Evolutionary conservation across 208 protist species (phyloP), one percentile per base, ranked within the genome.

Genomic region (Crithidia sp.): DNA sequence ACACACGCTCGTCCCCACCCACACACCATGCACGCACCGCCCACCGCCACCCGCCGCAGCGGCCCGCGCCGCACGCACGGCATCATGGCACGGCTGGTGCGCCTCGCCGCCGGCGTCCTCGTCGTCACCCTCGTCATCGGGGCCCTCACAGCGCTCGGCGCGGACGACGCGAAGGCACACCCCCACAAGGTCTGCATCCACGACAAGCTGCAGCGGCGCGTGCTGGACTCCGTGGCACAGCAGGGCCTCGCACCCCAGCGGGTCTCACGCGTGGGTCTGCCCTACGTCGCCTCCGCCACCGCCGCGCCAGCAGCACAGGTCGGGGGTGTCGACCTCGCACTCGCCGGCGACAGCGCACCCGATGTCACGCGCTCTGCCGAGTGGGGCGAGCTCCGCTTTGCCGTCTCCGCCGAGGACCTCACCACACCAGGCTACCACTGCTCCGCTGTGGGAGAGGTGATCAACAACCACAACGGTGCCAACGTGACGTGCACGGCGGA

Each of bases 371-470:
- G 41, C 44, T 6, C 52, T 2, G 0, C 40, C 13, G 2, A 37
- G 61, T 90, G 77, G 77, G 49, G 64, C 62, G n/a, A 59, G 5
- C 75, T 93, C 50, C 84, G 84, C 82, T 80, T 91, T 54, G 10
- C 44, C 44, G 56, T 81, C 52, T 87, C 79, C 43, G 43, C 40
- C 37, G 44, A 66, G 13, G 83, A 90, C 44, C 59, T 93, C 59
- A 63, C 70, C 19, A 54, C 85, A 40, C n/a, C n/a, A 36, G 61
- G 40, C 44, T 67, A 70, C 57, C 77, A 90, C 79, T 93, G 88
- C 80, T 72, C 71, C 6, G 8, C 37, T 19, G 66, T 68, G 7
- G 79, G 79, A 0, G 62, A 82, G 49, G n/a, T 19, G 3, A 41
- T 73, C 7, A 62, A 62, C 2, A 61, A 83, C 66, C 77, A 82